phyloP scores from a whole-genome alignment of 73 alveolate species.

The Paramecium caudatum region DNA sequence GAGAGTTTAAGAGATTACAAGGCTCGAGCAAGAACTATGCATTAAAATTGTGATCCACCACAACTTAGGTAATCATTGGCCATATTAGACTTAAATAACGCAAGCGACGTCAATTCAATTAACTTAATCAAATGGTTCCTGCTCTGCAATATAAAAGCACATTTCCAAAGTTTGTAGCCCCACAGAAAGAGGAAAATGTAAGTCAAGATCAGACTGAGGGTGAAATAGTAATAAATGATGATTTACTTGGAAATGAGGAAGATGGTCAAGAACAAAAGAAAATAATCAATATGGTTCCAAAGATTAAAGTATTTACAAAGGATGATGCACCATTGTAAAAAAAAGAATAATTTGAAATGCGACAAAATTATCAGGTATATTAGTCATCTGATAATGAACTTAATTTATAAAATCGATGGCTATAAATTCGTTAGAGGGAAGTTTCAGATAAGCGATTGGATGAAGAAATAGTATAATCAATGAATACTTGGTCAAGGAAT shows the following conservation, averaged over 20 bases:
- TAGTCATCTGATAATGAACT: slow-evolving; percentile 69
- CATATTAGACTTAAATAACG: background rate
- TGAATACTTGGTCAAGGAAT: slow-evolving; percentile 68
- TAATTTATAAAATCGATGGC: slow-evolving; percentile 60
- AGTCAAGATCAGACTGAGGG: slow-evolving; percentile 46
- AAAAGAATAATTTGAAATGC: slow-evolving; percentile 55
- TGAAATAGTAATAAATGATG: slow-evolving; percentile 18
- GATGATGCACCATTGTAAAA: background rate
- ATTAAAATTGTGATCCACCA: slow-evolving; percentile 66
- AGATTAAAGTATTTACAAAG: slow-evolving; percentile 23
- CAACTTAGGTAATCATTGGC: slow-evolving; percentile 42
- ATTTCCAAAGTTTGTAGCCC: background rate
- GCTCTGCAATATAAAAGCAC: background rate
- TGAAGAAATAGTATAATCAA: slow-evolving; percentile 67
- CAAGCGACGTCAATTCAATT: slow-evolving; percentile 43
- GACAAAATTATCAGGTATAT: slow-evolving; percentile 54
- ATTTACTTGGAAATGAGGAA: slow-evolving; percentile 2
- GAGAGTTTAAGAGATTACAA: slow-evolving; percentile 61
- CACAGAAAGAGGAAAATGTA: background rate
- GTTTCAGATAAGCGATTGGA: slow-evolving; percentile 59
- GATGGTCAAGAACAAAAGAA: background rate
- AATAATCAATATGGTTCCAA: background rate
- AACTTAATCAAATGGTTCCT: background rate
- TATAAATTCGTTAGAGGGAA: slow-evolving; percentile 59
- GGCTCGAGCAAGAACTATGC: slow-evolving; percentile 65